Evolutionary conservation across 176 grass and related monocot genomes (phyloP).

Genomic region (Urochloa ruziziensis): DNA sequence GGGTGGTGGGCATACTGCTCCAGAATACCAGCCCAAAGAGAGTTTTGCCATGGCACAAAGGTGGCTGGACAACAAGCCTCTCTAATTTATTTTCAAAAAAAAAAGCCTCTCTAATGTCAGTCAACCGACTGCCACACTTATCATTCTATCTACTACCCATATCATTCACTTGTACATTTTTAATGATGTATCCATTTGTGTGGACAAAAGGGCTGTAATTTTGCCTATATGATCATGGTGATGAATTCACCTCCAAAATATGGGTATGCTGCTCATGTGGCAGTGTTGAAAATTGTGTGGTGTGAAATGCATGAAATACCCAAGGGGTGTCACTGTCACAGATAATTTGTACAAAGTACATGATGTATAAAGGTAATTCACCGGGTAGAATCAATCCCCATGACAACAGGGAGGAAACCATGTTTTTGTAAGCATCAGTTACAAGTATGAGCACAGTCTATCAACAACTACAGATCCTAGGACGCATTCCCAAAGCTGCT

Average conservation of each 20-base stretch:
- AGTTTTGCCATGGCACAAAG: background rate
- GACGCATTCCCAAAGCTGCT: conserved; percentile 12
- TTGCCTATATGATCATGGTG: no score
- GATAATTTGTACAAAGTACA: background rate
- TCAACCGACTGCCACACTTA: no score
- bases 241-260: no score
- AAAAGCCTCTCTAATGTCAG: no score
- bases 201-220: no score
- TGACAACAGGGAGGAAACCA: background rate
- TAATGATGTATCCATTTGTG: no score
- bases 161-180: no score
- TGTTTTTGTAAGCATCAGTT: background rate
- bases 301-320: background rate
- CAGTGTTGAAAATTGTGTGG: no score
- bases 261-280: no score
- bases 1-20: background rate
- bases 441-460: background rate
- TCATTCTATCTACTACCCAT: no score
- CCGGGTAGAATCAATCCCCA: background rate
- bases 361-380: background rate
- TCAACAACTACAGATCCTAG: conserved; percentile 14
- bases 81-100: background rate
- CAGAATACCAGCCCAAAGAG: background rate
- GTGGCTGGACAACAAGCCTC: background rate
- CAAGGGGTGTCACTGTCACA: background rate